Evolutionary conservation across 371 early-diverging fungal species (phyloP).

Genomic region (Mucor irregularis): DNA sequence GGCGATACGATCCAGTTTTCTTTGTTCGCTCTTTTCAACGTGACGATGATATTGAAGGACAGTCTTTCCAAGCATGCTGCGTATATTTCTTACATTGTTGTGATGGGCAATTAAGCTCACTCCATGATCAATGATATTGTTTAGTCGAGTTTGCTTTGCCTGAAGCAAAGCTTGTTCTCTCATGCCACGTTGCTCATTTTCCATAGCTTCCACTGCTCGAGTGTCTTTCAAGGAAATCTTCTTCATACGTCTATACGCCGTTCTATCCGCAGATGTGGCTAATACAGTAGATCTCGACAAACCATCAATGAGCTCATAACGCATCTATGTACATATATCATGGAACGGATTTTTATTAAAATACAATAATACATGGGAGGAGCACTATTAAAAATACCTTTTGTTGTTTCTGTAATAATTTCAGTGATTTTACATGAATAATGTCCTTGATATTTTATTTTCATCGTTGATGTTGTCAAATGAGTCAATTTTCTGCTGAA

Average conservation of each 20-base stretch:
- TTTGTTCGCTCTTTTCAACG: constrained; percentile 92
- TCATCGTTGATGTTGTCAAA: constrained; percentile 49
- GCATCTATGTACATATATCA: constrained; percentile 45
- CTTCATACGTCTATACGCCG: constrained; percentile 82
- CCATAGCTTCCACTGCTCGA: constrained; percentile 84
- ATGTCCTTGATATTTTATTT: neutral
- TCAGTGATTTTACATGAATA: constrained; percentile 62
- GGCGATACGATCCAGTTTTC: constrained; percentile 75
- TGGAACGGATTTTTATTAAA: neutral
- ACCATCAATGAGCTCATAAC: constrained; percentile 74
- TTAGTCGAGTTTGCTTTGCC: constrained; percentile 81
- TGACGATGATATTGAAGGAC: constrained; percentile 79
- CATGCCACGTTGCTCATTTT: constrained; percentile 82
- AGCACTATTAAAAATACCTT: constrained; percentile 41
- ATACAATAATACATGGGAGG: neutral
- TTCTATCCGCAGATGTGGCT: constrained; percentile 76
- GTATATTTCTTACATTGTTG: constrained; percentile 58
- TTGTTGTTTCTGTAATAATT: constrained; percentile 74
- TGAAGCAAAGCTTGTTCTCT: constrained; percentile 76
- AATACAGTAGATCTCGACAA: constrained; percentile 69
- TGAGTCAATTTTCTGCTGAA: constrained; percentile 73
- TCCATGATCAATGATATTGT: constrained; percentile 78
- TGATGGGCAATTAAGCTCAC: constrained; percentile 60
- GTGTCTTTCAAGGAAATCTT: constrained; percentile 87
- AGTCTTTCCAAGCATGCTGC: constrained; percentile 74